A percentile compares a stretch with the other conserved stretches of the same genome.
phyloP scores from a whole-genome alignment of 148 eudicot genomes.

The Heliamphora exappendiculata region DNA sequence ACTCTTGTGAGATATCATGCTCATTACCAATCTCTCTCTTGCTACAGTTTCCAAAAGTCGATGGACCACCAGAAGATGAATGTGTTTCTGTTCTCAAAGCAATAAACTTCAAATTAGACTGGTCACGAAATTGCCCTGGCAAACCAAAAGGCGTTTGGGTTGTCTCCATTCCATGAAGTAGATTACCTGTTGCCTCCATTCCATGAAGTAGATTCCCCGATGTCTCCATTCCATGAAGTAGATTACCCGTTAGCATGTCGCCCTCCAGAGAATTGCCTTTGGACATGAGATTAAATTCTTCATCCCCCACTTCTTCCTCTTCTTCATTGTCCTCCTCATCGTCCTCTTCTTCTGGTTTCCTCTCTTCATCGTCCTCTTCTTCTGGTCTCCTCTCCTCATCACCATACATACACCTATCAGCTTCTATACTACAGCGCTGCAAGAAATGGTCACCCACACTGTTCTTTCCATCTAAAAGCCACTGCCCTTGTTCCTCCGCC shows the following conservation, averaged over 20 bases:
- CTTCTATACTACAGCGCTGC: conserved; percentile 42
- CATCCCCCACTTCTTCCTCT: conserved; percentile 34
- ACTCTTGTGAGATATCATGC: conserved; percentile 33
- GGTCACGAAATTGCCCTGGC: conserved; percentile 31
- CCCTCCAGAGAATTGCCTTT: conserved; percentile 23
- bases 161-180: conserved; percentile 44
- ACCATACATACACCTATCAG: conserved; percentile 14
- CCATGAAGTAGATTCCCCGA: no score
- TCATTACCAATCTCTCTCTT: conserved; percentile 55
- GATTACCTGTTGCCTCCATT: conserved; percentile 45
- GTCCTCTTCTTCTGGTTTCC: conserved; percentile 25
- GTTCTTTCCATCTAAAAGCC: conserved; percentile 42
- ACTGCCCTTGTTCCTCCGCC: conserved; percentile 35
- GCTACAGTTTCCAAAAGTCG: conserved; percentile 32
- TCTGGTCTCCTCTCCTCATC: conserved; percentile 27
- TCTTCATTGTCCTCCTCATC: conserved; percentile 26
- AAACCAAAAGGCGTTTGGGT: conserved; percentile 32
- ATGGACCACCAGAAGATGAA: conserved; percentile 29
- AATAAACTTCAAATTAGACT: conserved; percentile 32
- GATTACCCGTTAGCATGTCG: conserved; percentile 40
- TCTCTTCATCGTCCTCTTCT: conserved; percentile 27
- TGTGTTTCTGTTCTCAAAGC: conserved; percentile 32
- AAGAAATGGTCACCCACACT: conserved; percentile 32
- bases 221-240: conserved; percentile 44
- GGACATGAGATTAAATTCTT: conserved; percentile 25